phyloP scores from a whole-genome alignment of 495 filamentous ascomycete species.

The Tricharina praecox region DNA sequence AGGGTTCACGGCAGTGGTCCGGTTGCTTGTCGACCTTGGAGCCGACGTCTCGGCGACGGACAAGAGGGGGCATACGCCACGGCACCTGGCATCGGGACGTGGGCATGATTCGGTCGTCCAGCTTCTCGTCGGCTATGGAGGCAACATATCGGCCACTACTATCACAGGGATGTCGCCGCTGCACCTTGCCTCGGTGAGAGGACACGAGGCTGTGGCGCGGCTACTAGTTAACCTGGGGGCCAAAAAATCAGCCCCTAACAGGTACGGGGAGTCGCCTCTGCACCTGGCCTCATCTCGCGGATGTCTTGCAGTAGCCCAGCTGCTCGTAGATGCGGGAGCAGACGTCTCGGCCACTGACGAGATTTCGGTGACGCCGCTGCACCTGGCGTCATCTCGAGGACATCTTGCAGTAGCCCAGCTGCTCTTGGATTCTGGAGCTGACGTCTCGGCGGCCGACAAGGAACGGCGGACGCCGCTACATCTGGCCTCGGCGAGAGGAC shows the following conservation, averaged over 20 bases:
- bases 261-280: neutral
- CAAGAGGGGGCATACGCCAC: neutral
- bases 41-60: constrained; percentile 1
- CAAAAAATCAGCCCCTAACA: neutral
- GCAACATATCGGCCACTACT: neutral
- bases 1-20: neutral
- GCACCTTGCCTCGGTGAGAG: neutral
- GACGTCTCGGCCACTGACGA: no score
- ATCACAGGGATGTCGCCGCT: neutral
- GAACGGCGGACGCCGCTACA: neutral
- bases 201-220: neutral
- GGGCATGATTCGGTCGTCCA: neutral
- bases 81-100: neutral
- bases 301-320: no score
- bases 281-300: no score
- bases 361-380: no score
- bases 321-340: no score
- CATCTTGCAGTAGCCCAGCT: no score
- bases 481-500: neutral
- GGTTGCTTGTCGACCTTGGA: neutral
- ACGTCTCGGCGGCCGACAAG: neutral
- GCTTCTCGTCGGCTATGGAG: neutral
- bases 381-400: no score
- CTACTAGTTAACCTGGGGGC: neutral
- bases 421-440: no score